These are phyloP conservation scores for Aspergillus tubingensis DNA, from an alignment of 2,329 filamentous ascomycete species.

Conservation along the genomic window DNA sequence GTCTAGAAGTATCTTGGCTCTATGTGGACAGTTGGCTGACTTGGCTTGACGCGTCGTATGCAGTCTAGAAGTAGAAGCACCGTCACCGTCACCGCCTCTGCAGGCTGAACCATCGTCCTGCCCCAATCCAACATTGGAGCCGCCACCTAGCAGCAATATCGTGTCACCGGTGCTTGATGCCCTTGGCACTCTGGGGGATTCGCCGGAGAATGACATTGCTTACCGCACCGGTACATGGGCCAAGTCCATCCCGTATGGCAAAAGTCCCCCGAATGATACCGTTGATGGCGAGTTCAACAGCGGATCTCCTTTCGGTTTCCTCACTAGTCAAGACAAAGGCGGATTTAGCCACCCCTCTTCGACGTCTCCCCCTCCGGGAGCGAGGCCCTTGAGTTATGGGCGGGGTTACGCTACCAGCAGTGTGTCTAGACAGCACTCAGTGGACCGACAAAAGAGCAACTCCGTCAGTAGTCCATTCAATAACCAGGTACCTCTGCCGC, in stretches of 20 bases:
- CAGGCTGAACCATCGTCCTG: conserved; percentile 35
- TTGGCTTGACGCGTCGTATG: conserved; percentile 3
- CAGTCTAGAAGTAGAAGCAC: conserved; percentile 26
- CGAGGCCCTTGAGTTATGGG: conserved; percentile 47
- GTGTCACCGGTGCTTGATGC: conserved; percentile 44
- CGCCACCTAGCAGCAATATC: conserved; percentile 29
- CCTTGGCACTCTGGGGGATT: conserved; percentile 35
- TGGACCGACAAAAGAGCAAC: conserved; percentile 42
- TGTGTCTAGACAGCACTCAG: conserved; percentile 39
- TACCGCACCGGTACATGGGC: conserved; percentile 48
- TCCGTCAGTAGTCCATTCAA: conserved; percentile 40
- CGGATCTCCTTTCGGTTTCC: conserved; percentile 44
- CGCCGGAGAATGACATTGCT: conserved; percentile 36
- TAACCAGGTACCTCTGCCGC: conserved; percentile 60
- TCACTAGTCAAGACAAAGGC: conserved; percentile 39
- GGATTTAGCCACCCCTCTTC: conserved; percentile 47
- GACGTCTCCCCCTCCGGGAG: conserved; percentile 44
- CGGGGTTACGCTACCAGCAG: conserved; percentile 41
- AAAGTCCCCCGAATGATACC: conserved; percentile 45
- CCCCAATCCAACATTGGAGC: conserved; percentile 28
- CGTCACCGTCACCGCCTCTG: conserved; percentile 23
- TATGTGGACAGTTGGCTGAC: neutral
- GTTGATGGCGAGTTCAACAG: conserved; percentile 37
- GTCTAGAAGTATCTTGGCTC: neutral
- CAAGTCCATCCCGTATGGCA: conserved; percentile 47